Base-by-base conservation (phyloP, 768 basidiomycete genomes). In the Lactarius tabidus region DNA sequence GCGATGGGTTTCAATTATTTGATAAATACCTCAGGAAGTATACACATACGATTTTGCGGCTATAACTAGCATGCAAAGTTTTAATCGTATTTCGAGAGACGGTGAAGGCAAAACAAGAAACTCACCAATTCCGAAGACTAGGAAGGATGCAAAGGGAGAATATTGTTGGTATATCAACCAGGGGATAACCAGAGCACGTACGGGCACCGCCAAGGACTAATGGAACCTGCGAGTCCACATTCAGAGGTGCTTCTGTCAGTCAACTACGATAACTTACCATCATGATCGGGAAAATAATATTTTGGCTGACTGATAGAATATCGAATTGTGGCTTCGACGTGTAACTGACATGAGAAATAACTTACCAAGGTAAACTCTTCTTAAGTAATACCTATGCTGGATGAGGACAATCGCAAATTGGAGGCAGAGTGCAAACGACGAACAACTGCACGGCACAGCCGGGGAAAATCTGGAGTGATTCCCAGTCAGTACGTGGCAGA, bases 181-280 rank as follows among this genome's bases (percentile, higher is more conserved):
- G 17, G 17, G 33, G 12, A 72, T 31, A n/a, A 6, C 29, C 17
- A 20, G 26, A 57, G 36, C 1, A 28, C 76, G 58, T 69, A 83
- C 82, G 76, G 66, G 81, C 81, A 67, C 81, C 79, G 55, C 82
- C 68, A 53, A 71, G 72, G 7, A 80, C 70, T 45, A 82, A 72
- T 10, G 79, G 48, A 20, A 79, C 38, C 63, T 64, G 12, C 20
- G 3, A 35, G 43, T 10, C 33, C 28, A 20, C 26, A 28, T 60
- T 60, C 41, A 15, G 48, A 58, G 29, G 38, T 4, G 31, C 6
- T 17, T 33, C 20, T 15, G 26, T 2, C 10, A 43, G 29, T 14
- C 38, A 36, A 12, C 36, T 36, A 10, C 10, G 10, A 36, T 6
- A 36, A 36, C 36, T 36, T 36, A 36, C 36, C 2, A 36, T 36